A percentile compares a stretch with the other conserved stretches of the same genome.
Evolutionary conservation across 345 rosid genomes (phyloP).

Genomic region (Brassica juncea): DNA sequence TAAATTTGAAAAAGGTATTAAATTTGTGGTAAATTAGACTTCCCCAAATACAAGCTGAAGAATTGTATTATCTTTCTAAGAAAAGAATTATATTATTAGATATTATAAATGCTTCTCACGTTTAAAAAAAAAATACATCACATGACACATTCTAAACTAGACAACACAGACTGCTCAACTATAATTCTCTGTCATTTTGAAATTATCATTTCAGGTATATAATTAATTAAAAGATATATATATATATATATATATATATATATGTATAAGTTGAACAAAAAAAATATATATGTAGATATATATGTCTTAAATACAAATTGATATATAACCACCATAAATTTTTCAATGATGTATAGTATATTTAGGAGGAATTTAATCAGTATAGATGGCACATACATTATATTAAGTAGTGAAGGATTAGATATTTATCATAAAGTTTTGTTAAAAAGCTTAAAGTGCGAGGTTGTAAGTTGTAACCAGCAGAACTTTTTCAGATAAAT

Average conservation of each 20-base stretch:
- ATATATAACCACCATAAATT: not conserved
- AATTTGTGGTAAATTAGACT: no score
- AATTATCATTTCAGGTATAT: not conserved
- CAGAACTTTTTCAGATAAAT: slow-evolving; percentile 34
- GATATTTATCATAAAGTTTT: slow-evolving; percentile 2
- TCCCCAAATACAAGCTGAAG: not conserved
- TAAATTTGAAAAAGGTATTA: no score
- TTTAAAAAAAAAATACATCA: not conserved
- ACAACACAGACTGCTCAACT: not conserved
- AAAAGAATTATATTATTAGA: not conserved
- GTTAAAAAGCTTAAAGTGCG: slow-evolving; percentile 29
- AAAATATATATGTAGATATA: not conserved
- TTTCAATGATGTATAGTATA: not conserved
- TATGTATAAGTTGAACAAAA: no score
- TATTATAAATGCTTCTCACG: not conserved
- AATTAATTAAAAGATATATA: not conserved
- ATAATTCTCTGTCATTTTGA: slow-evolving; percentile 7
- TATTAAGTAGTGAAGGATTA: slow-evolving; percentile 1
- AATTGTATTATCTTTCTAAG: not conserved
- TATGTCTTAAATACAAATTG: not conserved
- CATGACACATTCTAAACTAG: not conserved
- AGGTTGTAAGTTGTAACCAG: slow-evolving; percentile 38
- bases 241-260: not conserved
- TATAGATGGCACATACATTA: not conserved
- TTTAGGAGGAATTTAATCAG: not conserved